Conservation (phyloP, 495 filamentous ascomycete species). For the Penicillium crystallinum region DNA sequence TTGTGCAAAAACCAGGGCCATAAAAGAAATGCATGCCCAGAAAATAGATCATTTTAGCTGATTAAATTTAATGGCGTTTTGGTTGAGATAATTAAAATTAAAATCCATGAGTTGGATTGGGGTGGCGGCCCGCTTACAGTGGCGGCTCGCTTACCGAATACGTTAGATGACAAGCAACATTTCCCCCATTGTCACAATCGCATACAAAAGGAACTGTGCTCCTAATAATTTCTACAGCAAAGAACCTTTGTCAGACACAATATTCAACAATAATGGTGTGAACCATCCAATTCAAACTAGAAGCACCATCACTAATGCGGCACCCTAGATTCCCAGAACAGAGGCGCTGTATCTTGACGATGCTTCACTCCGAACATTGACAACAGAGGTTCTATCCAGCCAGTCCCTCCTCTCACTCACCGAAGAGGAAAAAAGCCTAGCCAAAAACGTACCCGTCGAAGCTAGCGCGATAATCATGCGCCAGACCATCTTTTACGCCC, state of each 20-base stretch:
- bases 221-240: neutral
- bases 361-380: constrained; percentile 41
- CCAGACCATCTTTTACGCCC: constrained; percentile 59
- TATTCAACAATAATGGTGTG: neutral
- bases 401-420: constrained; percentile 43
- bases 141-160: too few species aligned
- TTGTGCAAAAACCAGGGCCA: too few species aligned
- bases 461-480: constrained; percentile 42
- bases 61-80: too few species aligned
- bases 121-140: too few species aligned
- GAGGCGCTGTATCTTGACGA: constrained; percentile 51
- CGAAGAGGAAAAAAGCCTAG: constrained; percentile 36
- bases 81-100: too few species aligned
- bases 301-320: neutral
- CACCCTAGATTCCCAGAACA: constrained; percentile 14
- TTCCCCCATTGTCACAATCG: too few species aligned
- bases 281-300: neutral
- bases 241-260: neutral
- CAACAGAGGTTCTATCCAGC: constrained; percentile 42
- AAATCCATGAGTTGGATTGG: too few species aligned
- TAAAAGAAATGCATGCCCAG: too few species aligned
- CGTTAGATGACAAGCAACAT: too few species aligned
- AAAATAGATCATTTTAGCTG: too few species aligned
- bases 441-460: constrained; percentile 16
- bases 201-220: neutral